A percentile compares a stretch with the other conserved stretches of the same genome.
Evolutionary conservation across 2,329 filamentous ascomycete species (phyloP).

Genomic region (Fusarium foetens): DNA sequence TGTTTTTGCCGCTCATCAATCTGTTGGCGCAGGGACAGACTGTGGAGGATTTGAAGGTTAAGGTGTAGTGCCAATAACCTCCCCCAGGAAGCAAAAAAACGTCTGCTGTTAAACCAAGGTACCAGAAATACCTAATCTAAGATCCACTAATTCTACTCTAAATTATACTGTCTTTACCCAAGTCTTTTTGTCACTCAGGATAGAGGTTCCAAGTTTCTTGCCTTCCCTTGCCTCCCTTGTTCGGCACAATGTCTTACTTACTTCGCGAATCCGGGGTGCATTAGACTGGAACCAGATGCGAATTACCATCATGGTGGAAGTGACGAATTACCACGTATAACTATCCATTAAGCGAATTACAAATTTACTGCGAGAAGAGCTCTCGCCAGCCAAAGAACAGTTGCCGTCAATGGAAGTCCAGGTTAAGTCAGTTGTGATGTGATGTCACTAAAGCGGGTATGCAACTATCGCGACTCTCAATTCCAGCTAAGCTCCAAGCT

Average conservation of each 20-base stretch:
- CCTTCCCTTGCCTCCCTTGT: fast-evolving
- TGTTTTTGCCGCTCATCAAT: conserved; percentile 50
- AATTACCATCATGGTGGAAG: fast-evolving
- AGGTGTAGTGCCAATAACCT: fast-evolving
- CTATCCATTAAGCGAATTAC: fast-evolving
- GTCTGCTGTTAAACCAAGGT: not conserved
- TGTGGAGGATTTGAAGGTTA: conserved; percentile 35
- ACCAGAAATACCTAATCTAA: not conserved
- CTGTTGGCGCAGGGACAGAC: conserved; percentile 20
- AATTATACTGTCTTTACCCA: fast-evolving
- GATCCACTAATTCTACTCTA: fast-evolving
- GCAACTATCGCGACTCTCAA: conserved; percentile 43
- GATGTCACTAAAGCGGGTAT: conserved; percentile 40
- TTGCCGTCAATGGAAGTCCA: not conserved
- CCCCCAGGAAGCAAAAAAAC: not conserved
- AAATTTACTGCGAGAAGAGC: not conserved
- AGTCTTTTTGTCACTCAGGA: not conserved
- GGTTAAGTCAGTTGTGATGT: not conserved
- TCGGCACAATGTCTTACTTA: not conserved
- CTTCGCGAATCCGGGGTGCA: not conserved
- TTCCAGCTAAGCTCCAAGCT: conserved; percentile 38
- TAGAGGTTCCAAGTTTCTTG: not conserved
- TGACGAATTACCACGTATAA: fast-evolving
- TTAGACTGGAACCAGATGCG: not conserved
- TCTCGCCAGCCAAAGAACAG: not conserved